Evolutionary conservation across 2,329 filamentous ascomycete genomes (phyloP), one percentile per base, ranked within the genome.

Genomic region (Fusarium sp.): DNA sequence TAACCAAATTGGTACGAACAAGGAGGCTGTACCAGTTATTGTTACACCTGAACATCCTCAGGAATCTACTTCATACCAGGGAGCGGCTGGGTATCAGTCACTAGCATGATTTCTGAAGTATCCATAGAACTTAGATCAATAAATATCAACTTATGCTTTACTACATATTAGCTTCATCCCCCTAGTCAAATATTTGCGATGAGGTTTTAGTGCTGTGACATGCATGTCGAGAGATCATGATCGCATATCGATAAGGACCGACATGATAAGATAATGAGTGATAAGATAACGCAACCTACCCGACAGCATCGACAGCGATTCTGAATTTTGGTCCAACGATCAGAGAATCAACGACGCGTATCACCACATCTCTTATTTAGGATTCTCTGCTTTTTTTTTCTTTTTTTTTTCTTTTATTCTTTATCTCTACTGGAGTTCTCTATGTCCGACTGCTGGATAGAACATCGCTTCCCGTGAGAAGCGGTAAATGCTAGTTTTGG

Each of bases 1-100:
- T 7, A 70, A 69, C 10, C 52, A 69, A 6, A 46, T 69, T 9
- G 67, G 66, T 3, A 54, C 24, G 7, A 70, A 69, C 5, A 47
- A 44, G 2, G 47, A 61, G 7, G 51, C 66, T 1, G 48, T 44
- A 2, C 47, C 61, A 3, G 24, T 70, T 9, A 22, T 57, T 11
- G 18, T 41, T 9, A 27, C 32, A 7, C 29, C 49, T 6, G 57
- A 30, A 12, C 65, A 69, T 13, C 46, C 49, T 10, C 52, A 65
- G 2, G 46, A 30, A 3, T 32, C 65, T 11, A 69, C 54, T 5
- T 47, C 54, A 13, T 66, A 66, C 14, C 34, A 41, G 1, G 37
- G 49, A 7, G 49, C 49, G 9, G 34, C 49, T 13, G 49, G 49
- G 12, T 52, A 52, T 3, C 24, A 41, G 2, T 52, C 49, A 2